These are phyloP conservation scores for Phellopilus nigrolimitatus DNA, from an alignment of 1,284 basidiomycete genomes.

Conservation along the genomic window DNA sequence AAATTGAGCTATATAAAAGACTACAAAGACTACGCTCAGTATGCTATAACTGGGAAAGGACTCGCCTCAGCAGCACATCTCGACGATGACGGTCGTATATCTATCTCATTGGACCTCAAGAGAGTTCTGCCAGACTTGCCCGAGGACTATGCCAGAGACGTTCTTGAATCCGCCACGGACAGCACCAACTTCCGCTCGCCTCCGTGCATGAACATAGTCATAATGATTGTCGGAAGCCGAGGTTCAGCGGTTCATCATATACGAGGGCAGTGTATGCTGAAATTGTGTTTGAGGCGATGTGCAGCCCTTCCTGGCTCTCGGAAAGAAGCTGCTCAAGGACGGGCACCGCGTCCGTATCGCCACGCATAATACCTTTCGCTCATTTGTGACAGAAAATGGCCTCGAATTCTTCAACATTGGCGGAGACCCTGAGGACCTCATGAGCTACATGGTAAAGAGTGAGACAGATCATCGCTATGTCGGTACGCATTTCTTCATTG, in stretches of 20 bases:
- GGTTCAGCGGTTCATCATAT: constrained; percentile 34
- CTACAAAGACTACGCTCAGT: constrained; percentile 24
- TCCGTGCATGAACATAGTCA: constrained; percentile 51
- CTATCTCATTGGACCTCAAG: constrained; percentile 42
- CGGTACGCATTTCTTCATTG: not conserved
- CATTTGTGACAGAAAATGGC: constrained; percentile 47
- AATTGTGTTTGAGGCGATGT: constrained; percentile 49
- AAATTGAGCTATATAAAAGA: not conserved
- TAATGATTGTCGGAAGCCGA: constrained; percentile 61
- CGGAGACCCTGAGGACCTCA: constrained; percentile 54
- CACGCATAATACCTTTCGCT: constrained; percentile 58
- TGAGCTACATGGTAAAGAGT: constrained; percentile 60
- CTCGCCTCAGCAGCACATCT: constrained; percentile 34
- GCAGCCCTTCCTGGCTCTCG: constrained; percentile 65
- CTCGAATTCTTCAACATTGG: constrained; percentile 57
- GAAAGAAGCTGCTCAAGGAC: constrained; percentile 44
- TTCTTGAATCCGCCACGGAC: constrained; percentile 49
- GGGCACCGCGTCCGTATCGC: constrained; percentile 64
- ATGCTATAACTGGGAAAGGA: constrained; percentile 30
- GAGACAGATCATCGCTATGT: constrained; percentile 17
- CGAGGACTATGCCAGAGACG: constrained; percentile 39
- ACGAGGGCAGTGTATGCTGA: not conserved
- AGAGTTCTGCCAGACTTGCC: constrained; percentile 46
- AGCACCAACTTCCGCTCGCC: constrained; percentile 32
- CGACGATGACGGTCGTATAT: constrained; percentile 37